Evolutionary conservation across 2,329 filamentous ascomycete species (phyloP).

Genomic region (Colletotrichum chrysophilum): DNA sequence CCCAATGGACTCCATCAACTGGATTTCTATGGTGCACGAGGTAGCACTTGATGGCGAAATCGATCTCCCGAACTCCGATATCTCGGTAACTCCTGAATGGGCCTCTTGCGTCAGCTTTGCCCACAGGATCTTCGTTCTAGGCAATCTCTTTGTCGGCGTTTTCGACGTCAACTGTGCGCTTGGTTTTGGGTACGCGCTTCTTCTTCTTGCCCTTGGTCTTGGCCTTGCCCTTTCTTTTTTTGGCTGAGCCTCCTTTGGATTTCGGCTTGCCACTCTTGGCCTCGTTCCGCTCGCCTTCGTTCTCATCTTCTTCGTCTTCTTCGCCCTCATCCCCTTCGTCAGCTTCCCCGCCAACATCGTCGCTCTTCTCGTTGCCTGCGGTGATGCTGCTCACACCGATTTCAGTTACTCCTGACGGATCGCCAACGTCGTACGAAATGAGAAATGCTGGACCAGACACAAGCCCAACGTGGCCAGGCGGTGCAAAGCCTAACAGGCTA

Average conservation of each 20-base stretch:
- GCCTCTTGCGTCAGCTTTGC: accelerated
- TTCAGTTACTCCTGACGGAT: accelerated
- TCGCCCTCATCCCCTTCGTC: neutral
- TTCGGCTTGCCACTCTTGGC: neutral
- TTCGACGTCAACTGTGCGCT: accelerated
- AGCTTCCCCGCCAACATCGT: accelerated
- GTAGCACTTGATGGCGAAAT: neutral
- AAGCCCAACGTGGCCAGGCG: neutral
- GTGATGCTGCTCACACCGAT: accelerated
- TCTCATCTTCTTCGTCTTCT: neutral
- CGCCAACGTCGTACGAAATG: neutral
- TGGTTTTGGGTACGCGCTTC: neutral
- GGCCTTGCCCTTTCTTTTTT: accelerated
- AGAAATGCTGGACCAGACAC: neutral
- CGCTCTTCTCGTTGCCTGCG: neutral
- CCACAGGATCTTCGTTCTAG: accelerated
- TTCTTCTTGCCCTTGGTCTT: accelerated
- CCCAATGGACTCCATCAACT: neutral
- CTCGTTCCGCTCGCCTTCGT: accelerated
- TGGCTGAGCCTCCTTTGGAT: neutral
- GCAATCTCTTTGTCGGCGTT: neutral
- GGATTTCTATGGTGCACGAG: neutral
- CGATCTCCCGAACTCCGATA: accelerated
- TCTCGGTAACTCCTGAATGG: neutral
- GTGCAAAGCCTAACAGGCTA: neutral